Conservation (phyloP, 2,329 filamentous ascomycete genomes). For the Fusarium pseudonygamai region DNA sequence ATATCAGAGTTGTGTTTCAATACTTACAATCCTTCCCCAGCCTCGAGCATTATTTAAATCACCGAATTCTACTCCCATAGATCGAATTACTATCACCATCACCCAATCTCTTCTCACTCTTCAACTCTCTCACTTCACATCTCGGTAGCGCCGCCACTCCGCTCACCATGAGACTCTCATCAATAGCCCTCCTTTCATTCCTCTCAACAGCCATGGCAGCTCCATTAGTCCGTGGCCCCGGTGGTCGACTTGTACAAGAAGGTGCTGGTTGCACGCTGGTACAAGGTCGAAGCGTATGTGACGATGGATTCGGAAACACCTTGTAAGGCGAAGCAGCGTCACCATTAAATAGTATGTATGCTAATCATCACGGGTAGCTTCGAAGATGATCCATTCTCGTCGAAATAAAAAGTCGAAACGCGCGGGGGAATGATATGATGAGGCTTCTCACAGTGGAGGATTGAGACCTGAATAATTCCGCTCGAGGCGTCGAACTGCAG, state of each 20-base stretch:
- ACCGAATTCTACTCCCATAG: rapidly evolving
- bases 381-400: constrained; percentile 11
- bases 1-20: background rate
- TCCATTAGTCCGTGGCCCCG: background rate
- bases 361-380: background rate
- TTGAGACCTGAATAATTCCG: background rate
- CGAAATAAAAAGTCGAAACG: rapidly evolving
- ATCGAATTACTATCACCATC: rapidly evolving
- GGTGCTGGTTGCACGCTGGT: background rate
- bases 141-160: background rate
- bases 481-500: background rate
- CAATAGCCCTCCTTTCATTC: background rate
- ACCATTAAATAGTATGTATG: background rate
- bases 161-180: background rate
- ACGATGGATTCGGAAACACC: constrained; percentile 18
- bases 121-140: rapidly evolving
- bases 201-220: background rate
- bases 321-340: background rate
- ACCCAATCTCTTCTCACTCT: background rate
- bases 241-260: constrained; percentile 3
- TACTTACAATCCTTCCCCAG: rapidly evolving
- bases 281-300: constrained; percentile 14
- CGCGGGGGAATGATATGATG: rapidly evolving
- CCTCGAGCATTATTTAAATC: rapidly evolving
- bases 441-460: background rate